Percentiles rank a stretch among this genome's conserved stretches.
phyloP scores from a whole-genome alignment of 805 yeast genomes.

The Hanseniaspora singularis region DNA sequence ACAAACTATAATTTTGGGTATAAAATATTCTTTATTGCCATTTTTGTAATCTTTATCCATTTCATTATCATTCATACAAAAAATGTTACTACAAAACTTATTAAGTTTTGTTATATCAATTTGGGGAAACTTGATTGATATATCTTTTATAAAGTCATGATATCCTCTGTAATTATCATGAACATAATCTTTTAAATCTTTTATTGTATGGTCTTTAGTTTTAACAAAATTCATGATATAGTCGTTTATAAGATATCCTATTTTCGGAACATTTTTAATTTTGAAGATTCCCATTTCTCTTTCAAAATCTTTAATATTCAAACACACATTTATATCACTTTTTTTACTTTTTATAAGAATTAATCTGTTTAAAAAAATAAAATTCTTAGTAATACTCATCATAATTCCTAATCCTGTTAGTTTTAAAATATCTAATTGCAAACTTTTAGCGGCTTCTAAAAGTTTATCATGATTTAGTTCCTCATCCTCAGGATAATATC shows the following conservation, averaged over 20 bases:
- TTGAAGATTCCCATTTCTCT: constrained; percentile 30
- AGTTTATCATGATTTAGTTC: constrained; percentile 24
- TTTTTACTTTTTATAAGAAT: constrained; percentile 73
- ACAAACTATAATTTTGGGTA: constrained; percentile 10
- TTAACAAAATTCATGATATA: neutral
- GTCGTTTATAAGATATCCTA: neutral
- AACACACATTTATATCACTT: constrained; percentile 40
- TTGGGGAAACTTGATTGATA: neutral
- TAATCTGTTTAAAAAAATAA: constrained; percentile 61
- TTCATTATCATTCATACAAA: constrained; percentile 2
- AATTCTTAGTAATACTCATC: constrained; percentile 30
- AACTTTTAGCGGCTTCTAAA: constrained; percentile 30
- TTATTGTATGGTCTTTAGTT: neutral
- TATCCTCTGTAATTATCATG: neutral
- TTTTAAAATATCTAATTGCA: constrained; percentile 39
- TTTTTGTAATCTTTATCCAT: neutral
- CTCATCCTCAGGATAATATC: constrained; percentile 20
- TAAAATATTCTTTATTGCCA: neutral
- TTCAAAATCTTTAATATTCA: constrained; percentile 27
- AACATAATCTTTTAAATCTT: neutral
- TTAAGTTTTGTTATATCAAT: neutral
- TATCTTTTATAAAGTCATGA: neutral
- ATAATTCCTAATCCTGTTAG: constrained; percentile 74
- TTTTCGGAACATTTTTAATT: constrained; percentile 23
- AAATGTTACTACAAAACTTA: constrained; percentile 1